A percentile compares a stretch with the other conserved stretches of the same genome.
phyloP scores from a whole-genome alignment of 768 basidiomycete species.

The Psilocybe sp. region DNA sequence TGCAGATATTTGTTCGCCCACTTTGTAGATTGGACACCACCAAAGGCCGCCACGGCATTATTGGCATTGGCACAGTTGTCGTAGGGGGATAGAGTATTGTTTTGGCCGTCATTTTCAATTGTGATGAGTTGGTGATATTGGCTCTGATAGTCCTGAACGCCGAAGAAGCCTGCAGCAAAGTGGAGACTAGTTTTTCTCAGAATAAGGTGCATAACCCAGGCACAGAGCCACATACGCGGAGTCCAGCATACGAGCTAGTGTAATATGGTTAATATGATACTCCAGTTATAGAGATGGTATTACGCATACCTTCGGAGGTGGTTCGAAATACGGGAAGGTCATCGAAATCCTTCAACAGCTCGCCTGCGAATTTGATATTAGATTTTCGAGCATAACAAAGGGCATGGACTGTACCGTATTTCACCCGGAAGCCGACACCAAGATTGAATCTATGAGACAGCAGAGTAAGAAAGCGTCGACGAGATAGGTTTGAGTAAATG shows the following conservation, averaged over 20 bases:
- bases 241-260: conserved; percentile 47
- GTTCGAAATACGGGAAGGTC: conserved; percentile 62
- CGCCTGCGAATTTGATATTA: conserved; percentile 14
- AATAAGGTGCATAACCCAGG: not conserved
- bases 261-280: conserved; percentile 2
- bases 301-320: conserved; percentile 44
- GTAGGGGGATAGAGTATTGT: conserved; percentile 73
- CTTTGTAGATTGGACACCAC: conserved; percentile 37
- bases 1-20: conserved; percentile 65
- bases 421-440: conserved; percentile 55
- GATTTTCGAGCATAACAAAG: not conserved
- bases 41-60: conserved; percentile 41
- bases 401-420: conserved; percentile 46
- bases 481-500: conserved; percentile 4
- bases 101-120: conserved; percentile 55
- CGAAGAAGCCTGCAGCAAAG: conserved; percentile 61
- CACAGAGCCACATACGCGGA: conserved; percentile 33
- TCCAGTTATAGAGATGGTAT: not conserved
- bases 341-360: conserved; percentile 40
- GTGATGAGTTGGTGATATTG: conserved; percentile 64
- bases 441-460: conserved; percentile 35
- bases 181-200: conserved; percentile 27
- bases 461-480: not conserved
- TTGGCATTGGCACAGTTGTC: conserved; percentile 58
- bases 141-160: conserved; percentile 42